Base-by-base conservation (phyloP, 2,329 filamentous ascomycete species). In the Seiridium unicorne region DNA sequence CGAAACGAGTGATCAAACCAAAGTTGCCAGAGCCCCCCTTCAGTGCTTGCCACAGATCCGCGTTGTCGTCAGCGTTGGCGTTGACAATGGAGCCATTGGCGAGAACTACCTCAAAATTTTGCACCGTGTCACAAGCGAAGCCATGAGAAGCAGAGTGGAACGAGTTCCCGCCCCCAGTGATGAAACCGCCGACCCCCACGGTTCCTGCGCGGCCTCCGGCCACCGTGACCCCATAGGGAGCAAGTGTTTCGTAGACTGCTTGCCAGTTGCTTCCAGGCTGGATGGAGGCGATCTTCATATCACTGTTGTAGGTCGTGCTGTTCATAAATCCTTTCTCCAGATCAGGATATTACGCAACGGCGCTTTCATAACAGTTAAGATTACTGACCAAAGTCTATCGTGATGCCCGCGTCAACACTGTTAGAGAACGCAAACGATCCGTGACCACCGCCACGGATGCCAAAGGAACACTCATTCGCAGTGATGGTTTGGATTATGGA, bases 11-110 rank as follows among this genome's bases (percentile, higher is more conserved):
- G 10, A 73, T 67, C 60, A 75, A 67, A 55, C 77, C 78, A 46
- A 79, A 79, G 65, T 81, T 82, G 61, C 72, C 76, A 11, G 72
- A 71, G 46, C 80, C 80, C 10, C 79, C 80, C 58, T 77, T 76
- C 3, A 81, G 69, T 0, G 79, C 80, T 55, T 70, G 72, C 64
- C 70, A 81, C 2, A 82, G 72, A 59, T 81, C 78, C 0, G 65
- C 9, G 62, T 80, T 72, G 2, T 69, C 60, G 0, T 63, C 59
- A 1, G 65, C 66, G 44, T 73, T 78, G 13, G 76, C 79, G 18
- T 75, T 74, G 36, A 79, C 66, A 38, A 81, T 72, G 4, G 65
- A 51, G 10, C 57, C 79, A 55, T 67, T 68, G 1, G 75, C 74
- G 1, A 80, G 72, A 3, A 82, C 78, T 35, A 82, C 74, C 60